Conservation (phyloP, 306 rosid species). For the Adenanthera pavonina region DNA sequence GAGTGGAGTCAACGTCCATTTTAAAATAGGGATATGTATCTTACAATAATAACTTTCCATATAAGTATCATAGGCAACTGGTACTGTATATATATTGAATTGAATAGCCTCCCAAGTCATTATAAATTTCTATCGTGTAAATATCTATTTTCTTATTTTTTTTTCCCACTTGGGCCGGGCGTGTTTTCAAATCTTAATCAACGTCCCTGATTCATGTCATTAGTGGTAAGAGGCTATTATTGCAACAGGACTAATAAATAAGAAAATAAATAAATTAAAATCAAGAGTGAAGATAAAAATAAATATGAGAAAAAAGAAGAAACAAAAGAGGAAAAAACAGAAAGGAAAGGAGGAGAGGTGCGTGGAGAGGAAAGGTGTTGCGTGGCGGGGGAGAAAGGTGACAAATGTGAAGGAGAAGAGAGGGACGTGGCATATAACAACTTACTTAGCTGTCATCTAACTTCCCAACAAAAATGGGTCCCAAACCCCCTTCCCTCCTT, state of each 20-base stretch:
- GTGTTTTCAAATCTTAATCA: too few relatives aligned
- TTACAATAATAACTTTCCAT: background rate
- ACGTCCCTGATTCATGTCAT: too few relatives aligned
- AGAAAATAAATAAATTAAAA: too few relatives aligned
- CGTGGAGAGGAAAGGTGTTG: conserved; percentile 16
- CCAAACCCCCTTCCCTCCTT: background rate
- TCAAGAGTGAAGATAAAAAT: too few relatives aligned
- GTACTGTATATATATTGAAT: too few relatives aligned
- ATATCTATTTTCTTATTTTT: too few relatives aligned
- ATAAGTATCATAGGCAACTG: background rate
- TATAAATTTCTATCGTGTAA: too few relatives aligned
- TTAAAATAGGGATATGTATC: background rate
- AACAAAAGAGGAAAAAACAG: background rate
- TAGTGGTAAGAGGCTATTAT: too few relatives aligned
- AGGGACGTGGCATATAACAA: conserved; percentile 48
- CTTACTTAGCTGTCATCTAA: conserved; percentile 40
- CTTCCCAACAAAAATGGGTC: conserved; percentile 39
- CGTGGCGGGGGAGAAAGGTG: conserved; percentile 49
- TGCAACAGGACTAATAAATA: too few relatives aligned
- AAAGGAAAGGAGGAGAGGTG: background rate
- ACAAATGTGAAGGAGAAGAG: conserved; percentile 36
- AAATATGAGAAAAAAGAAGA: background rate
- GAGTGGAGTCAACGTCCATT: conserved; percentile 29
- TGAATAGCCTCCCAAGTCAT: too few relatives aligned
- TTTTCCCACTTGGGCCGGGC: too few relatives aligned